phyloP scores from a whole-genome alignment of 2,329 filamentous ascomycete species.

The Aschersonia sp. region DNA sequence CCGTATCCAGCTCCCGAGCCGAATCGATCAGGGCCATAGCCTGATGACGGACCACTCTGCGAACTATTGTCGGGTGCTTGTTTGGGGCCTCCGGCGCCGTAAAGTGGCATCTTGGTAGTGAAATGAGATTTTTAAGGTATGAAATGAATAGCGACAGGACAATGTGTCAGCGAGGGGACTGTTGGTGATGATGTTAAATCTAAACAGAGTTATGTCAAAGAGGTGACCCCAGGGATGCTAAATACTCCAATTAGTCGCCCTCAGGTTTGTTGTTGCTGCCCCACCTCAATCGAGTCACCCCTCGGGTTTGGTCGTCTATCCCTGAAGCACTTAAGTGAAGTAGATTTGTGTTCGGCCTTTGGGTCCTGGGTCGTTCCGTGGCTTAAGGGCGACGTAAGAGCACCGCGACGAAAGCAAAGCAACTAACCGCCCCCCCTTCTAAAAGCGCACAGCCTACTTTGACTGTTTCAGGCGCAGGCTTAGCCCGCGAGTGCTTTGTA shows the following conservation, averaged over 20 bases:
- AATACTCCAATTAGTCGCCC: too few relatives aligned
- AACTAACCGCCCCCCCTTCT: background rate
- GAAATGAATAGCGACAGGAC: too few relatives aligned
- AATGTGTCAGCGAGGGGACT: too few relatives aligned
- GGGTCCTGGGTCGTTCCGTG: background rate
- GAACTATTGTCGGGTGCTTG: constrained; percentile 6
- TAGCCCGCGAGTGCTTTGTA: background rate
- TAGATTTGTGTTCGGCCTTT: too few relatives aligned
- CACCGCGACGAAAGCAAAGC: background rate
- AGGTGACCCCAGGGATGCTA: too few relatives aligned
- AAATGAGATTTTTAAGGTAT: too few relatives aligned
- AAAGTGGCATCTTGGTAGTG: background rate
- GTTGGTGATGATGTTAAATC: too few relatives aligned
- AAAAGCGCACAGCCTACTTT: background rate
- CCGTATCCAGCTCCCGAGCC: constrained; percentile 37
- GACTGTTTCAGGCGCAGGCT: background rate
- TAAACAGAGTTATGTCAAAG: too few relatives aligned
- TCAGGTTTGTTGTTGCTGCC: too few relatives aligned
- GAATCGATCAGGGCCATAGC: constrained; percentile 40
- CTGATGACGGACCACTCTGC: constrained; percentile 15
- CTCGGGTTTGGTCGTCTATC: too few relatives aligned
- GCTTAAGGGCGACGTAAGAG: background rate
- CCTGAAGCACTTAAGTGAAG: too few relatives aligned
- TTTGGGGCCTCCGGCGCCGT: constrained; percentile 6
- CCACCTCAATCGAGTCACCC: too few relatives aligned